Base-by-base conservation (phyloP, 108 stramenopile genomes). In the Aurantiochytrium sp. region DNA sequence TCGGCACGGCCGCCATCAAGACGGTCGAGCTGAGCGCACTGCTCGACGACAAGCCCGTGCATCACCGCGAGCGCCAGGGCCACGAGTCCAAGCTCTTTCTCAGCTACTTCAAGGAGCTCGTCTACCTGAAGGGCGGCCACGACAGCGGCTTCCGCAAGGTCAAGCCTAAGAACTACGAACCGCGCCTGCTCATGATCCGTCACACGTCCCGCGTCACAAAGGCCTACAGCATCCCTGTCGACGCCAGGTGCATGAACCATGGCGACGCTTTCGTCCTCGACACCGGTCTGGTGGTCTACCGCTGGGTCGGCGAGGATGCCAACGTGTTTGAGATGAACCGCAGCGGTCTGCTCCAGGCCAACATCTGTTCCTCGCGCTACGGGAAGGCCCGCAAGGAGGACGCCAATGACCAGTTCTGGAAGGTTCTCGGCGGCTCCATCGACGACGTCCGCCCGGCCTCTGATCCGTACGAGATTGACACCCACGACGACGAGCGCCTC, bases 21-120 rank as follows among this genome's bases (percentile, higher is more conserved):
- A 95, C 96, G 85, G 96, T 96, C 37, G 97, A 97, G 91, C 94
- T 95, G 59, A 96, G 97, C 89, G 96, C 96, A 39, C 65, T 89
- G 4, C 73, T 97, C 36, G 96, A 96, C 8, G 95, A 95, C 10
- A 88, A 85, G 12, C 91, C 96, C 21, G 93, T 97, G 27, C 97
- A 98, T 88, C 96, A 95, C 90, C 94, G 97, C 30, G 96, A 98
- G 87, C 89, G 94, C 1, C 92, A 96, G 89, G 95, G 96, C 22
- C 69, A 90, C 55, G 97, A 97, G 92, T 93, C 94, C 4, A 55
- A 85, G 48, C 86, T 89, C 27, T 97, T 97, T 87, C 42, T 91
- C 36, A 69, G 87, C 34, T 59, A 89, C 87, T 94, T 94, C 68
- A 91, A 91, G 87, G 45, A 55, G 5, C 42, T 97, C 37, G 90